Evolutionary conservation across 1,139 yeast species (phyloP).

Genomic region (Hyphopichia buzzinii): DNA sequence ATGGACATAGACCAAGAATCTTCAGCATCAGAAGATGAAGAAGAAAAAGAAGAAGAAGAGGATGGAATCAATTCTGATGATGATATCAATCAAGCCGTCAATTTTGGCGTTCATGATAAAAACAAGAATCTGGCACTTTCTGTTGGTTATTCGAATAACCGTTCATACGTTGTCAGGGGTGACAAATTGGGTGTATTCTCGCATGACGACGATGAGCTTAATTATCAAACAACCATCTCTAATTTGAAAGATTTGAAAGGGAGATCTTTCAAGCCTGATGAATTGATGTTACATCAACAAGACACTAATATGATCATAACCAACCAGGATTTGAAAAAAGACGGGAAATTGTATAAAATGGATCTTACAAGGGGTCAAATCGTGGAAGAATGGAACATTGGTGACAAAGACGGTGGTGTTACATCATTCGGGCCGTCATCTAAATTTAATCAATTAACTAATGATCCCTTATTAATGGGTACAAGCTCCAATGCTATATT

Average conservation of each 20-base stretch:
- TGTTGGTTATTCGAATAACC: conserved; percentile 66
- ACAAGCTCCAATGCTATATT: conserved; percentile 64
- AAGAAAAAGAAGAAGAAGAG: conserved; percentile 15
- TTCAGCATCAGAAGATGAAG: conserved; percentile 10
- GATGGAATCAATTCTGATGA: conserved; percentile 6
- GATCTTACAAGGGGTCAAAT: conserved; percentile 77
- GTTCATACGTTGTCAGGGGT: conserved; percentile 79
- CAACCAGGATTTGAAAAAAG: conserved; percentile 39
- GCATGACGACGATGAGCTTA: conserved; percentile 51
- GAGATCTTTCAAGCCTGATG: conserved; percentile 54
- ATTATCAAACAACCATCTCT: conserved; percentile 66
- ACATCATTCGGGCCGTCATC: conserved; percentile 63
- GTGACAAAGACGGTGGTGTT: conserved; percentile 38
- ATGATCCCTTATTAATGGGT: conserved; percentile 73
- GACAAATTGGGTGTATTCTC: conserved; percentile 78
- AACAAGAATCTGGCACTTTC: conserved; percentile 62
- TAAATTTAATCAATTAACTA: conserved; percentile 71
- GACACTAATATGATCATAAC: conserved; percentile 70
- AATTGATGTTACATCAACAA: conserved; percentile 72
- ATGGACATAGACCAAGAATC: conserved; percentile 27
- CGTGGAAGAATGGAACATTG: conserved; percentile 77
- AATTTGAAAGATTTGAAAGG: conserved; percentile 56
- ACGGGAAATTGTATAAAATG: conserved; percentile 57
- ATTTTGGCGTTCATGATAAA: conserved; percentile 5
- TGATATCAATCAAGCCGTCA: conserved; percentile 1